A percentile compares a stretch with the other conserved stretches of the same genome.
These are phyloP conservation scores for Solanum pennellii DNA, from an alignment of 257 asterid species.

Conservation along the genomic window DNA sequence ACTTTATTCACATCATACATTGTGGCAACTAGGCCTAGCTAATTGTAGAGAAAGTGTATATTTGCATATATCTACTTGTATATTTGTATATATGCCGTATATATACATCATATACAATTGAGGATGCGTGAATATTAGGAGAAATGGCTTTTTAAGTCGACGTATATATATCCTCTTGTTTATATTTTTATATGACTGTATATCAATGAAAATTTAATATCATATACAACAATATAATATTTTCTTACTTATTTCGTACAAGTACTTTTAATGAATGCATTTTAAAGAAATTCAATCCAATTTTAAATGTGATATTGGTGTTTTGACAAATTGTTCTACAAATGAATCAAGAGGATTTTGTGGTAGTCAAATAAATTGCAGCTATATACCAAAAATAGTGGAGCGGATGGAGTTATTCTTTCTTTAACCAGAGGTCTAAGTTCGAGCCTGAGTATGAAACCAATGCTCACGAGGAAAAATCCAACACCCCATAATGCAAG, in stretches of 20 bases:
- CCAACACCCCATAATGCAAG: too few species aligned
- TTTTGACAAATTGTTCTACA: neutral
- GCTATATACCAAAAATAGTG: neutral
- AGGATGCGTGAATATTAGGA: neutral
- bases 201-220: neutral
- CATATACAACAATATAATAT: too few species aligned
- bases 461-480: too few species aligned
- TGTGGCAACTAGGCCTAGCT: neutral
- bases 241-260: neutral
- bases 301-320: neutral
- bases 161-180: neutral
- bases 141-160: neutral
- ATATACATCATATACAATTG: neutral
- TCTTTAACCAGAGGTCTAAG: neutral
- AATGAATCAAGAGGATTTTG: neutral
- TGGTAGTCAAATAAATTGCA: neutral
- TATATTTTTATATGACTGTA: too few species aligned
- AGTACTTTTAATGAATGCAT: too few species aligned
- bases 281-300: neutral
- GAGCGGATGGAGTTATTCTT: neutral
- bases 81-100: too few species aligned
- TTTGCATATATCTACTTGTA: neutral
- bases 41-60: neutral
- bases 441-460: neutral
- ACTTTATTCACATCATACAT: too few species aligned